Evolutionary conservation across 2,329 filamentous ascomycete species (phyloP).

Genomic region (Beauveria bassiana): DNA sequence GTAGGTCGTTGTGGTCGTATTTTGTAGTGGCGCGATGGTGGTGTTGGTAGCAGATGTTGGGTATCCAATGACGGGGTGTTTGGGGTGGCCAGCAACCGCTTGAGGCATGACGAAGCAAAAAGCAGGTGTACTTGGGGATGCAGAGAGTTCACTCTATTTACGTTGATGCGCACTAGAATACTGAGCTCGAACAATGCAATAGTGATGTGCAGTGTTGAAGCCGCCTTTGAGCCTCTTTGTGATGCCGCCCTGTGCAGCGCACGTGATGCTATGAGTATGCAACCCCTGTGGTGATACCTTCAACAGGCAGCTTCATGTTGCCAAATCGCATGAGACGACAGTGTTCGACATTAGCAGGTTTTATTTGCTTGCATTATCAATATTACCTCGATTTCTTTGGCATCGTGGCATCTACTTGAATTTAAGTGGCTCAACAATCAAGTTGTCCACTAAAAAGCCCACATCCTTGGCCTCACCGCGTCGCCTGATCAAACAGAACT

Average conservation of each 20-base stretch:
- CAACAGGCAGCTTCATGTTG: neutral
- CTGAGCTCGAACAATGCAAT: neutral
- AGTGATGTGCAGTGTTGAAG: neutral
- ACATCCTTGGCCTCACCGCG: neutral
- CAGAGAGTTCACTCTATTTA: neutral
- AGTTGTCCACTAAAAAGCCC: no score
- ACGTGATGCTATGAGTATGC: constrained; percentile 2
- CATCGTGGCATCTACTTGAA: neutral
- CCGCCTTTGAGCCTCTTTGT: neutral
- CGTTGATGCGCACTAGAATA: neutral
- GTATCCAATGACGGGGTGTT: neutral
- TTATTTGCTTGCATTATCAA: no score
- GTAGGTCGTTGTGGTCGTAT: constrained; percentile 50
- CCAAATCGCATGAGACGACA: neutral
- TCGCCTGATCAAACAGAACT: neutral
- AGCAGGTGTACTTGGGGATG: neutral
- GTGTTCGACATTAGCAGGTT: neutral
- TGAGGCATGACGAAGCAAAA: constrained; percentile 3
- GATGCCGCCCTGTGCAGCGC: neutral
- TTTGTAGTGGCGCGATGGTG: constrained; percentile 56
- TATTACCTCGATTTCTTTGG: neutral
- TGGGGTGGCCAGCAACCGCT: neutral
- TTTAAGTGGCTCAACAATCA: neutral
- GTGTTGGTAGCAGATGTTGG: constrained; percentile 43
- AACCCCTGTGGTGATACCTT: constrained; percentile 1